Base-by-base conservation (phyloP, 495 filamentous ascomycete genomes). In the Talaromyces liani region DNA sequence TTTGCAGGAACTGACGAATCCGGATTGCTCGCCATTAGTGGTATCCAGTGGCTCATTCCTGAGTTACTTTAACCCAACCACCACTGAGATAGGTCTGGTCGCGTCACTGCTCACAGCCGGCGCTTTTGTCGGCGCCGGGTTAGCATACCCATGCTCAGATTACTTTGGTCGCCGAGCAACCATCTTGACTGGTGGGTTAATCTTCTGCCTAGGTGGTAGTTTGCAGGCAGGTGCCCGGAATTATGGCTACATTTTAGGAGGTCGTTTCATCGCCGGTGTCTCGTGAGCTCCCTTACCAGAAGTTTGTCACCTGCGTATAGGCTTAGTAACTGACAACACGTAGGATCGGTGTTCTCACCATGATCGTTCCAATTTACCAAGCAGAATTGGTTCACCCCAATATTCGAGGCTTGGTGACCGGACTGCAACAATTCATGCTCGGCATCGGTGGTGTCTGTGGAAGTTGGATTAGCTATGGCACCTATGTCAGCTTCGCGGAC, bases 71-170 rank as follows among this genome's bases (percentile, higher is more conserved):
- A 57, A 4, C 25, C 54, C 54, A 25, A 25, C 54, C 14, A 57
- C 54, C 20, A 57, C 54, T 29, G 54, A 57, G 54, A 29, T 57
- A 24, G 87, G 87, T 59, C 77, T 87, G 41, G 87, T 90, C 0
- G 87, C 90, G n/a, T 86, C 86, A 0, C 73, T 90, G 56, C 90
- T 90, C 73, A 90, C 87, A 0, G 68, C 68, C 20, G 77, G 78
- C 39, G 78, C 77, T 39, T 80, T 79, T 67, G 66, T 72, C 60
- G 77, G 78, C 53, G 68, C 77, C 27, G 72, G 70, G 16, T 66
- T 75, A 24, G 76, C 72, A 27, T 77, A 78, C 61, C 71, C 73
- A n/a, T 68, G 59, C 65, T 76, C 74, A 60, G 79, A 81, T 58
- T 65, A 65, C 27, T 67, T 81, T 0, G 79, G 79, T 25, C 68